Evolutionary conservation across 1,284 basidiomycete genomes (phyloP).

Genomic region (Fomitopsis pinicola): DNA sequence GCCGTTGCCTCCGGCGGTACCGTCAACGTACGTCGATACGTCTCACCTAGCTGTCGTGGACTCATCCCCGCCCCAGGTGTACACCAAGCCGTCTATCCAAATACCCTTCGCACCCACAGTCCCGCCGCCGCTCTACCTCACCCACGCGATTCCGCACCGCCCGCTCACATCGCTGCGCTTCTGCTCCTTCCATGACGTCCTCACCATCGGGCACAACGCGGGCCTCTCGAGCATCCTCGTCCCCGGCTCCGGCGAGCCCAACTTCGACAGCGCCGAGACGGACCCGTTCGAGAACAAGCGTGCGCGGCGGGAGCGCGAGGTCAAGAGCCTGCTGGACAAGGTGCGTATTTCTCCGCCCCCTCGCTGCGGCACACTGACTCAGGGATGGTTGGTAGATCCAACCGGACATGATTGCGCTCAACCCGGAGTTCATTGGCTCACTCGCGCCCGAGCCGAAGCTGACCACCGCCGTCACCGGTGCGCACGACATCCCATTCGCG

Average conservation of each 20-base stretch:
- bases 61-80: slow-evolving; percentile 42
- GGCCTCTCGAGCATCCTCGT: slow-evolving; percentile 87
- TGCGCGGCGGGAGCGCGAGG: slow-evolving; percentile 85
- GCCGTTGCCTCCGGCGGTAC: slow-evolving; percentile 78
- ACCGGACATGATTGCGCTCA: slow-evolving; percentile 90
- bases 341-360: slow-evolving; percentile 29
- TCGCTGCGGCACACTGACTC: not conserved
- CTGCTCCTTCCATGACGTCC: slow-evolving; percentile 90
- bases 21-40: slow-evolving; percentile 62
- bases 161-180: slow-evolving; percentile 72
- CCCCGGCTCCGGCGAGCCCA: slow-evolving; percentile 90
- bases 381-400: slow-evolving; percentile 54
- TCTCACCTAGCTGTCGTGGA: not conserved
- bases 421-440: slow-evolving; percentile 80
- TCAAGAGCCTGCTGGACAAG: slow-evolving; percentile 89
- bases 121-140: slow-evolving; percentile 81
- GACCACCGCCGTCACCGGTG: slow-evolving; percentile 50
- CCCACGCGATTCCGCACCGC: slow-evolving; percentile 71
- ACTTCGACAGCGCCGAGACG: slow-evolving; percentile 91
- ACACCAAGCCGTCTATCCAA: slow-evolving; percentile 65
- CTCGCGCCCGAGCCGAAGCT: slow-evolving; percentile 61
- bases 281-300: slow-evolving; percentile 93
- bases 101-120: slow-evolving; percentile 43
- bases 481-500: slow-evolving; percentile 58
- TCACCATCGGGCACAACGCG: slow-evolving; percentile 69